Evolutionary conservation across 441 rosid genomes (phyloP).

Genomic region (Cnidoscolus chayamansa): DNA sequence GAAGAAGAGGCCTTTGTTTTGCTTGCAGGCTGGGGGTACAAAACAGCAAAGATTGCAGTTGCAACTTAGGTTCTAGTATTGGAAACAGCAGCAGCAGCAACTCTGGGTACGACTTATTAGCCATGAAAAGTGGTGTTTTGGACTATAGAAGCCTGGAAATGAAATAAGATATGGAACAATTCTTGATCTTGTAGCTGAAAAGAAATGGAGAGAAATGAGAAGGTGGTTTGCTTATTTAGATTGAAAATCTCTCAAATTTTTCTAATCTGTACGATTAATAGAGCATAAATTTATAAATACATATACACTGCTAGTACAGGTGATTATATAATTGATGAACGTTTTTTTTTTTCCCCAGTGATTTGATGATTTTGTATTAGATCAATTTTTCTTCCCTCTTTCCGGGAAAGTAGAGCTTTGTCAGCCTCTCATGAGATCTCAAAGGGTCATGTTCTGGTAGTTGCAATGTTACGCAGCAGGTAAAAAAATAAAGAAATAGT

Average conservation of each 20-base stretch:
- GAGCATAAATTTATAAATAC: not conserved
- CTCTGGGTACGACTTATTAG: constrained; percentile 65
- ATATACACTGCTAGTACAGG: constrained; percentile 7
- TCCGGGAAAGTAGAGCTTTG: constrained; percentile 24
- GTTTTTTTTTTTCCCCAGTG: not conserved
- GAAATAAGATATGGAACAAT: constrained; percentile 34
- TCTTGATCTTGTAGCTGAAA: constrained; percentile 21
- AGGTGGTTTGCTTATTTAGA: constrained; percentile 22
- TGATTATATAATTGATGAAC: constrained; percentile 3
- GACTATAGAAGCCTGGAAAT: constrained; percentile 62
- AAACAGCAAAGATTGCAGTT: constrained; percentile 57
- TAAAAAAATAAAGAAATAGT: not conserved
- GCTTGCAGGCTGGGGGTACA: constrained; percentile 60
- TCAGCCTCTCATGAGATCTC: constrained; percentile 21
- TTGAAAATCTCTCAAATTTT: constrained; percentile 20
- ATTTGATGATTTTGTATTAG: too few relatives aligned
- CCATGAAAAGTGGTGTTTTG: constrained; percentile 56
- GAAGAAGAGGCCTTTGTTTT: constrained; percentile 44
- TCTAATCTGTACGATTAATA: constrained; percentile 27
- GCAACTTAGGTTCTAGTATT: constrained; percentile 28
- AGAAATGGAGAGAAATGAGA: constrained; percentile 24
- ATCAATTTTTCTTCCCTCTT: not conserved
- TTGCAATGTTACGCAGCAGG: constrained; percentile 11
- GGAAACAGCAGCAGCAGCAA: constrained; percentile 26
- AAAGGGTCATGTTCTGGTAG: constrained; percentile 9